Conservation (phyloP, 495 filamentous ascomycete species). For the Daldinia decipiens region DNA sequence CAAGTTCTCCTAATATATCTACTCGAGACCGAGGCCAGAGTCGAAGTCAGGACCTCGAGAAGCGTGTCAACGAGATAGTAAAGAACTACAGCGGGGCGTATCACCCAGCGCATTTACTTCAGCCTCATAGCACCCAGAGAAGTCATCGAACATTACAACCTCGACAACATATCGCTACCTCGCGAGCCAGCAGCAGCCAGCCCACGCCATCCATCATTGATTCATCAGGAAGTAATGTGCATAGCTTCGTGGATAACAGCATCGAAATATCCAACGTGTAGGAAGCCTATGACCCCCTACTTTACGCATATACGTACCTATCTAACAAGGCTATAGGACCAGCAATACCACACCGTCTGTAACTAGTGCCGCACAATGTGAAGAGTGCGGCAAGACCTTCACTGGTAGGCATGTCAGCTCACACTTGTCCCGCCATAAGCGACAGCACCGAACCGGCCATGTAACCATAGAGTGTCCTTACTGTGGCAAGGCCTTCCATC, state of each 20-base stretch:
- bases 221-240: conserved; percentile 7
- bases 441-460: not conserved
- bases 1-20: not conserved
- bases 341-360: conserved; percentile 9
- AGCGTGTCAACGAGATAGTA: conserved; percentile 9
- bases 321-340: conserved; percentile 12
- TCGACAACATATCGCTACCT: not conserved
- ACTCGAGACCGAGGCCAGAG: not conserved
- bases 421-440: conserved; percentile 35
- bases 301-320: too few species aligned
- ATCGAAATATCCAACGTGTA: conserved; percentile 4
- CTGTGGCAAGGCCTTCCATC: conserved; percentile 24
- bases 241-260: conserved; percentile 8
- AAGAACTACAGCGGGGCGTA: conserved; percentile 12
- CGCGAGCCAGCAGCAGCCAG: conserved; percentile 15
- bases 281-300: not conserved
- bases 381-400: conserved; percentile 16
- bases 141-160: not conserved
- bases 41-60: not conserved
- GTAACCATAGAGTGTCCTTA: conserved; percentile 2
- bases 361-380: conserved; percentile 3
- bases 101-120: conserved; percentile 18
- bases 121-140: not conserved
- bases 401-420: conserved; percentile 20
- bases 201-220: conserved; percentile 8